A percentile compares a stretch with the other conserved stretches of the same genome.
These are phyloP conservation scores for Penicillium oxalicum DNA, from an alignment of 2,329 filamentous ascomycete genomes.

Conservation along the genomic window DNA sequence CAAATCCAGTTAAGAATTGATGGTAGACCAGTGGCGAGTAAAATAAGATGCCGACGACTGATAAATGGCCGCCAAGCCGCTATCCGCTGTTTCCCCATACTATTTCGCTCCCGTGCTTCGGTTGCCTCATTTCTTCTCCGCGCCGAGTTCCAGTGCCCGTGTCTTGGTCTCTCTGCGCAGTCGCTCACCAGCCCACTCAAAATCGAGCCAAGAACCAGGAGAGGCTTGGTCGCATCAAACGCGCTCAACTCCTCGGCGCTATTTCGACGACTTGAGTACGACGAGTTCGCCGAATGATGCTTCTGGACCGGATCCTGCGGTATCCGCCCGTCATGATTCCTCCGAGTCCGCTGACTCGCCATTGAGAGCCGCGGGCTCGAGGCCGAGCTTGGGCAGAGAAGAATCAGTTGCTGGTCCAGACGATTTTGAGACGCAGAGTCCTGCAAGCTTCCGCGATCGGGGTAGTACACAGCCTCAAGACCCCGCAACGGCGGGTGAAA, in stretches of 20 bases:
- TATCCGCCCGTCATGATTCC: constrained; percentile 37
- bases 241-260: constrained; percentile 3
- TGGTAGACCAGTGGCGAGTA: not conserved
- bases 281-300: constrained; percentile 27
- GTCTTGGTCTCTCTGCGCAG: constrained; percentile 6
- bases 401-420: constrained; percentile 22
- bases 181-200: not conserved
- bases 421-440: constrained; percentile 32
- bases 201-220: not conserved
- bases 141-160: constrained; percentile 8
- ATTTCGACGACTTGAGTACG: constrained; percentile 1
- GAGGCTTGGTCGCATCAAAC: constrained; percentile 9
- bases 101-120: not conserved
- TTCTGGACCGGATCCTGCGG: constrained; percentile 26
- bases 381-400: constrained; percentile 23
- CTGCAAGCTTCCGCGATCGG: constrained; percentile 32
- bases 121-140: constrained; percentile 17
- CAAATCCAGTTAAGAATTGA: too few relatives aligned
- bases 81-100: constrained; percentile 29
- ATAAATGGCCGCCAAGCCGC: constrained; percentile 26
- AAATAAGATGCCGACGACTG: constrained; percentile 11
- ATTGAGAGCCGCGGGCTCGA: constrained; percentile 21
- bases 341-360: constrained; percentile 29
- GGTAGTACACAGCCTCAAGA: constrained; percentile 25
- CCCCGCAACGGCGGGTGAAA: constrained; percentile 15